Evolutionary conservation across 1,284 basidiomycete genomes (phyloP).

Genomic region (Rhizopogon hawkerae): DNA sequence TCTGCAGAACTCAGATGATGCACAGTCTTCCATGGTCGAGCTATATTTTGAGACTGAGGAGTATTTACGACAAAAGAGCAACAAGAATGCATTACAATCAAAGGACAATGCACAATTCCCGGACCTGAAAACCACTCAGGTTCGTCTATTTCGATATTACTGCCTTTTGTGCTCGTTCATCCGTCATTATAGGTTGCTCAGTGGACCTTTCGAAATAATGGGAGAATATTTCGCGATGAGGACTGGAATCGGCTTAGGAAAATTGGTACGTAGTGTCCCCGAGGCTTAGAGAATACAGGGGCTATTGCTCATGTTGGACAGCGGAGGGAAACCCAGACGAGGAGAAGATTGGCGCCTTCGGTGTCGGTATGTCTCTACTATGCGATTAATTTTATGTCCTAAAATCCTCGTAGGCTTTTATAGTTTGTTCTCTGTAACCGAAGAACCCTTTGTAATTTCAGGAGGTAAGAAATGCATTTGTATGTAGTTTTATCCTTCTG

Average conservation of each 20-base stretch:
- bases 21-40: slow-evolving; percentile 72
- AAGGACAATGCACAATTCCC: slow-evolving; percentile 30
- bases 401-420: slow-evolving; percentile 53
- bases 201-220: slow-evolving; percentile 86
- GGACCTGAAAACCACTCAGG: slow-evolving; percentile 53
- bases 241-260: slow-evolving; percentile 88
- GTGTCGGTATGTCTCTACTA: slow-evolving; percentile 50
- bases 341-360: slow-evolving; percentile 82
- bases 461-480: slow-evolving; percentile 47
- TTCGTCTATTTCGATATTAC: slow-evolving; percentile 16
- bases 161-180: neutral
- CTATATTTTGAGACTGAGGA: slow-evolving; percentile 71
- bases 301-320: slow-evolving; percentile 18
- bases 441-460: slow-evolving; percentile 88
- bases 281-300: neutral
- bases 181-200: slow-evolving; percentile 44
- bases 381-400: neutral
- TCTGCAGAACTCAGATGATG: slow-evolving; percentile 93
- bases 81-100: slow-evolving; percentile 7
- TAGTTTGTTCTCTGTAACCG: slow-evolving; percentile 77
- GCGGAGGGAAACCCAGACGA: slow-evolving; percentile 82
- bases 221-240: slow-evolving; percentile 70
- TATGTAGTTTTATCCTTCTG: neutral
- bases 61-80: slow-evolving; percentile 37
- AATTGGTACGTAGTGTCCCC: slow-evolving; percentile 48